Conservation (phyloP, 2,329 filamentous ascomycete genomes). For the Cordyceps tenuipes region DNA sequence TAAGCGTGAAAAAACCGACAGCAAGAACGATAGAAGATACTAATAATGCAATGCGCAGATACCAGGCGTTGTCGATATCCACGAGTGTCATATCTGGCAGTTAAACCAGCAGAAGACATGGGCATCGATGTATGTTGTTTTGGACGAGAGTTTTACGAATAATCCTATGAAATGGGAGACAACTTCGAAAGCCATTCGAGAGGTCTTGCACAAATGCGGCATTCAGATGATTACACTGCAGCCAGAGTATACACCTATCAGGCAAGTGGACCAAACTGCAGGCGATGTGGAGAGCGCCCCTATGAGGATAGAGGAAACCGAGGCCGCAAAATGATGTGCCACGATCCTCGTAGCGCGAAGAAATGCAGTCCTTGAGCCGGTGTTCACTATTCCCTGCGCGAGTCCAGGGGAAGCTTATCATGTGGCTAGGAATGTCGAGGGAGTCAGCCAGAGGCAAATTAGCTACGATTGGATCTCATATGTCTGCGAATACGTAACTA, state of each 20-base stretch:
- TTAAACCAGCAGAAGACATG: constrained; percentile 62
- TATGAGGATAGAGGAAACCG: constrained; percentile 18
- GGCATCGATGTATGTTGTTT: constrained; percentile 60
- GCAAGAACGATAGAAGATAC: not conserved
- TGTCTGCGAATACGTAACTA: not conserved
- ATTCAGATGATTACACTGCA: constrained; percentile 66
- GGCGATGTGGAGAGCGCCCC: not conserved
- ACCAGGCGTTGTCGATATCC: constrained; percentile 56
- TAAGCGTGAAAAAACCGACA: constrained; percentile 19
- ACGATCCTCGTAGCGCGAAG: constrained; percentile 40
- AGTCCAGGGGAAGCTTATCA: too few relatives aligned
- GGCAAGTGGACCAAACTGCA: not conserved
- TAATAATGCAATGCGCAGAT: constrained; percentile 35
- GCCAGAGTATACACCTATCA: constrained; percentile 34
- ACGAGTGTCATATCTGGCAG: constrained; percentile 68
- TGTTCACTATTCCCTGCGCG: not conserved
- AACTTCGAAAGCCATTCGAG: constrained; percentile 51
- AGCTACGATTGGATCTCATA: not conserved
- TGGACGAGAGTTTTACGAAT: constrained; percentile 45
- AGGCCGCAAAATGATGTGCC: constrained; percentile 43
- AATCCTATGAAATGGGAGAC: constrained; percentile 43
- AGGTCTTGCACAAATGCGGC: constrained; percentile 66
- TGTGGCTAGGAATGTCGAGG: too few relatives aligned
- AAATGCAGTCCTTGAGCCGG: constrained; percentile 36
- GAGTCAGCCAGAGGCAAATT: too few relatives aligned